Evolutionary conservation across 257 asterid genomes (phyloP), one percentile per base, ranked within the genome.

Genomic region (Nicotiana tabacum): DNA sequence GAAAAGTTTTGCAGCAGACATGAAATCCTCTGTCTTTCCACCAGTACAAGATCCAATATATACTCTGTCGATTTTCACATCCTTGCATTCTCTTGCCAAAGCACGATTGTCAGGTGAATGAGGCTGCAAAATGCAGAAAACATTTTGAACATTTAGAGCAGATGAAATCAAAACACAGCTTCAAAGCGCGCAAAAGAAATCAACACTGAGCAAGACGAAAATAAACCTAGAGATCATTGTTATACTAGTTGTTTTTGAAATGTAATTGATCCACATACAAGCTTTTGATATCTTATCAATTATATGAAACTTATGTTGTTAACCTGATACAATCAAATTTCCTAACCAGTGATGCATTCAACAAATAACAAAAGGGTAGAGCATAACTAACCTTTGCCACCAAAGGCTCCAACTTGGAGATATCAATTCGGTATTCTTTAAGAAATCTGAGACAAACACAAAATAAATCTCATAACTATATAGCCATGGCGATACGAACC

Each of bases 51-150:
- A 95, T 83, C 99, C 99, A 79, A 95, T 94, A 77, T 95, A 95
- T 12, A 92, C 98, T 86, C 98, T 89, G 87, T 93, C 98, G 43
- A 93, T 95, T 85, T 95, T 95, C 88, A 94, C 97, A 82, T 94
- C 96, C 87, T 91, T 92, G 92, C 99, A 94, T 90, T 94, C 99
- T 87, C 99, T 88, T 37, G 97, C 99, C 87, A 94, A 89, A 82
- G 99, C 99, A 72, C 98, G 97, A 69, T 95, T 95, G 90, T 95
- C 99, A 1, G 97, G 99, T 81, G 99, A 95, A 89, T 95, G 99
- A 77, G 98, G 98, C 99, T 95, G 92, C 69, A 77, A 88, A 46
- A 70, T 74, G 24, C 29, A 48, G 10, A 48, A 30, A 55, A 13
- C 7, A 15, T 16, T 15, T 55, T 15, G 18, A 56, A 56, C 61